Evolutionary conservation across 2,329 filamentous ascomycete genomes (phyloP).

Genomic region (Kalaharituber pfeilii): DNA sequence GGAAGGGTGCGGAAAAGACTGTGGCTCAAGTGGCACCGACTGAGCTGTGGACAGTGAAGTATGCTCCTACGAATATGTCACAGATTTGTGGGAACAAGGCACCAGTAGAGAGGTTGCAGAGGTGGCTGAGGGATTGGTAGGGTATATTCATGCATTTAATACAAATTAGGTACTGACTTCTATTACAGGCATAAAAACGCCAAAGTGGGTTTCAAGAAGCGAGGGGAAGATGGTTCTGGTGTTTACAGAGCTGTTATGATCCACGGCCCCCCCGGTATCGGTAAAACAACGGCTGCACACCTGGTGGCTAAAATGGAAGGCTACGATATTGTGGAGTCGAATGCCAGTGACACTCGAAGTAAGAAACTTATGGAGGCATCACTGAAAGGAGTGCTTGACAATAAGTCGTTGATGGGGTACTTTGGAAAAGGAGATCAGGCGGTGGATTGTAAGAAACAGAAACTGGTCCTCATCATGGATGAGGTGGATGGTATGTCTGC

Average conservation of each 20-base stretch:
- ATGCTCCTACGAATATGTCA: conserved; percentile 65
- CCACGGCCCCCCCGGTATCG: conserved; percentile 86
- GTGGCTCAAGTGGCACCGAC: conserved; percentile 26
- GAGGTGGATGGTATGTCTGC: conserved; percentile 98
- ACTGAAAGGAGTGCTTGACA: conserved; percentile 79
- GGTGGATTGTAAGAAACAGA: conserved; percentile 68
- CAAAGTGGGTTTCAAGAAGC: conserved; percentile 63
- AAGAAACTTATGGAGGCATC: conserved; percentile 87
- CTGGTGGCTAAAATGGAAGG: conserved; percentile 82
- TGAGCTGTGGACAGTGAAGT: conserved; percentile 81
- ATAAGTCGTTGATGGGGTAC: conserved; percentile 78
- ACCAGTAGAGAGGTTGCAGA: conserved; percentile 74
- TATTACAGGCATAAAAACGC: conserved; percentile 42
- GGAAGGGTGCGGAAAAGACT: conserved; percentile 29
- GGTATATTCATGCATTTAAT: not conserved
- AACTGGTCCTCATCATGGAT: conserved; percentile 93
- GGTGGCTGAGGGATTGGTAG: conserved; percentile 64
- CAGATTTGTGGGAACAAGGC: conserved; percentile 94
- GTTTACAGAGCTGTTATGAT: conserved; percentile 79
- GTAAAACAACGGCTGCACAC: conserved; percentile 93
- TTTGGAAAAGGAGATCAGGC: conserved; percentile 71
- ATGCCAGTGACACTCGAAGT: conserved; percentile 87
- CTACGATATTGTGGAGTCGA: conserved; percentile 85
- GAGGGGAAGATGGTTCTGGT: conserved; percentile 70
- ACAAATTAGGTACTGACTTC: not conserved